Conservation (phyloP, 1,284 basidiomycete genomes). For the Pulchroboletus neoregius region DNA sequence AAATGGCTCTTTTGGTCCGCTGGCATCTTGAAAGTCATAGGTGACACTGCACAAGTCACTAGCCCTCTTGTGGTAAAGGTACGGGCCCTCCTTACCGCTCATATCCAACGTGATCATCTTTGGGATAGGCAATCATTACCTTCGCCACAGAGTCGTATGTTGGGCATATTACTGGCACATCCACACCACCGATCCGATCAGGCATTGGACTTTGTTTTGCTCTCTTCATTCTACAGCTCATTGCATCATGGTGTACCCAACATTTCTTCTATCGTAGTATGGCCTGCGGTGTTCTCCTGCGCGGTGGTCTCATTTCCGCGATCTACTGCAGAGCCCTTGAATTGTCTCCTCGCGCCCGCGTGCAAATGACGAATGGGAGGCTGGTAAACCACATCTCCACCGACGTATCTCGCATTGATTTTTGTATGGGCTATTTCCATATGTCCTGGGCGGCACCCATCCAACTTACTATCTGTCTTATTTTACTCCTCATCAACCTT, state of each 20-base stretch:
- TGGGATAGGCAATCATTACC: conserved; percentile 62
- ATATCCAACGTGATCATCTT: conserved; percentile 1
- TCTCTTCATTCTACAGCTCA: conserved; percentile 67
- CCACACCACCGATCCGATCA: conserved; percentile 55
- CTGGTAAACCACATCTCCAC: conserved; percentile 93
- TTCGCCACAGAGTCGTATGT: conserved; percentile 68
- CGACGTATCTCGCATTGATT: conserved; percentile 89
- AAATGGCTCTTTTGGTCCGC: conserved; percentile 81
- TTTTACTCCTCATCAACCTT: conserved; percentile 66
- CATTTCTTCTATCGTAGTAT: conserved; percentile 79
- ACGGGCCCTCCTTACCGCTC: conserved; percentile 3
- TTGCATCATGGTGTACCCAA: conserved; percentile 67
- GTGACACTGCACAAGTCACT: conserved; percentile 70
- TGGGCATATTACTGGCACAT: conserved; percentile 45
- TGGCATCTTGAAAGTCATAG: conserved; percentile 72
- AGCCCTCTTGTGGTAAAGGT: conserved; percentile 78
- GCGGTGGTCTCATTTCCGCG: conserved; percentile 85
- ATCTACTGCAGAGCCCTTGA: conserved; percentile 81
- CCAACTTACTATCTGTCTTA: conserved; percentile 67
- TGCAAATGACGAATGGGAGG: conserved; percentile 79
- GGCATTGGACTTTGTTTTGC: conserved; percentile 76
- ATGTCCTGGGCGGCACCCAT: conserved; percentile 76
- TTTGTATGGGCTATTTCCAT: conserved; percentile 81
- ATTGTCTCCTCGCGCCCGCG: conserved; percentile 79
- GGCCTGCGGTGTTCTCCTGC: conserved; percentile 75